Evolutionary conservation across 202 grass and related monocot species (phyloP), one percentile per base, ranked within the genome.

Genomic region (Hordeum pubiflorum): DNA sequence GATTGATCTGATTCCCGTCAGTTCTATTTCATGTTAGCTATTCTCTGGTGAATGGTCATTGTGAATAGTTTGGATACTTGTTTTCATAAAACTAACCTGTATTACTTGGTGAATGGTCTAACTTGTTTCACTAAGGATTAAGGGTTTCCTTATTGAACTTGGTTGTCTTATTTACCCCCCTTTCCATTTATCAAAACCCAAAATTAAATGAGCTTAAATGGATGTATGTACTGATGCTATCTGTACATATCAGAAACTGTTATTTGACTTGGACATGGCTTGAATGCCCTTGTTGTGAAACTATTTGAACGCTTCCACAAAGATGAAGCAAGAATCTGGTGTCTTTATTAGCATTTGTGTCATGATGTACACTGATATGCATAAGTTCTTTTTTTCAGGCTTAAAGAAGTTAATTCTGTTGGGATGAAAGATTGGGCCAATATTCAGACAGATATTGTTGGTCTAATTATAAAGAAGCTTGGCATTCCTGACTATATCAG

Each of bases 381-480:
- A 7, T 0, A 40, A 36, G 12, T 39, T 39, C 6, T 22, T 59
- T 68, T 26, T 79, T 78, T 22, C 75, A 89, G 87, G 50, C 41
- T 26, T 33, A 1, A 54, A 24, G 52, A 75, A 69, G 61, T 14
- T 62, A 61, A 48, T 67, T 82, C 83, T 5, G 38, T 63, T 18
- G 10, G 58, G 13, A 86, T 89, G 83, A 68, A 50, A 21, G 83
- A 89, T 82, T 89, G 87, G 87, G 31, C 87, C 52, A 6, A 67
- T 79, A 39, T 89, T 61, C 87, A 85, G 43, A 86, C 66, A 60
- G 87, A 89, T 78, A 74, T 86, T 68, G 37, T 82, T 69, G 79
- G 87, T 74, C 18, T 68, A 55, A 89, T 89, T 68, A 39, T 89
- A 86, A 74, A 52, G 67, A 89, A 86, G 79, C 87, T 89, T 52